A percentile compares a stretch with the other conserved stretches of the same genome.
Conservation (phyloP, 192 early-diverging fungal species). For the Pilaira anomala region DNA sequence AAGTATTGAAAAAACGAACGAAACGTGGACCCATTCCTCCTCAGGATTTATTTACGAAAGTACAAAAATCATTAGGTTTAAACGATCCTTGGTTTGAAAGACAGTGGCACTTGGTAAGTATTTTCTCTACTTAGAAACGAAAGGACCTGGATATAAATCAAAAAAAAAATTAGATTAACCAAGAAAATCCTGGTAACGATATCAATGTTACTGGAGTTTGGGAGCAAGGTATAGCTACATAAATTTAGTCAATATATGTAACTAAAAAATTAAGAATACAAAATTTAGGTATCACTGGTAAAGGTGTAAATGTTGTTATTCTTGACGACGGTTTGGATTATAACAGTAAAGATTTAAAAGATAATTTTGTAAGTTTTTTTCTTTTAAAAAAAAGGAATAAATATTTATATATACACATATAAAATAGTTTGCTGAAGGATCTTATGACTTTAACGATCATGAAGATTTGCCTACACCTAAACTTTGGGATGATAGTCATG, state of each 20-base stretch:
- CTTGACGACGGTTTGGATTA: conserved; percentile 87
- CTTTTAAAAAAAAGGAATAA: neutral
- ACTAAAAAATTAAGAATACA: neutral
- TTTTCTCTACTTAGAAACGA: neutral
- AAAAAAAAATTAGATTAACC: conserved; percentile 18
- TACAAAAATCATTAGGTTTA: conserved; percentile 39
- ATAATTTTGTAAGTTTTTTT: conserved; percentile 59
- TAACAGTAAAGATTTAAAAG: conserved; percentile 64
- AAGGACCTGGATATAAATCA: too few relatives aligned
- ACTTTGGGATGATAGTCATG: conserved; percentile 71
- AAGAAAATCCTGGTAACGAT: conserved; percentile 55
- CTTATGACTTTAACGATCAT: conserved; percentile 84
- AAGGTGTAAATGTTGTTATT: conserved; percentile 69
- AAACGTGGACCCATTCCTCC: conserved; percentile 22
- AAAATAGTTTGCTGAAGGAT: conserved; percentile 57
- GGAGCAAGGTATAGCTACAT: conserved; percentile 51
- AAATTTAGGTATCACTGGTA: conserved; percentile 57
- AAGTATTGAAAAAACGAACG: conserved; percentile 11
- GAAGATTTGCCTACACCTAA: conserved; percentile 64
- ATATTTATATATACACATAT: neutral
- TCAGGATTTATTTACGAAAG: neutral
- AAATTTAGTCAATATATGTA: neutral
- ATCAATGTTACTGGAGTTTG: conserved; percentile 84
- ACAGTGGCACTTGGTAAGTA: conserved; percentile 78
- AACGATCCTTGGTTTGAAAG: conserved; percentile 63